phyloP scores from a whole-genome alignment of 1,139 yeast genomes.

The Geotrichum citri-aurantii region DNA sequence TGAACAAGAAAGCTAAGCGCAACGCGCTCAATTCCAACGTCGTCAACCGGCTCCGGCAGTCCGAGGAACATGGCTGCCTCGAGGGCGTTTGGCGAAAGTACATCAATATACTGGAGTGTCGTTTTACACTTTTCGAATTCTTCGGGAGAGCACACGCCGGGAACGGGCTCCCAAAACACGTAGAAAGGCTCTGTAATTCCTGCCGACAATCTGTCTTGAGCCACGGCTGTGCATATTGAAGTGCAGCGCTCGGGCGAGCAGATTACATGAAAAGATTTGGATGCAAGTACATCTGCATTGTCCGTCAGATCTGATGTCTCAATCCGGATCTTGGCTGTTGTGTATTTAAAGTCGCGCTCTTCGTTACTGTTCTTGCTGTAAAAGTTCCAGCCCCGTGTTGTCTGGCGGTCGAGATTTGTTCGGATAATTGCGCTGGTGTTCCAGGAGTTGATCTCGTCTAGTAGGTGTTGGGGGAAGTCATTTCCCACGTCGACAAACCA shows the following conservation, averaged over 20 bases:
- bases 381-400: constrained; percentile 77
- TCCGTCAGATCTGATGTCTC: constrained; percentile 52
- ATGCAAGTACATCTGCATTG: constrained; percentile 36
- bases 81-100: constrained; percentile 77
- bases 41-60: constrained; percentile 34
- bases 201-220: neutral
- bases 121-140: constrained; percentile 41
- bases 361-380: constrained; percentile 56
- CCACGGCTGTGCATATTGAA: constrained; percentile 39
- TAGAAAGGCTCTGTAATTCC: constrained; percentile 3
- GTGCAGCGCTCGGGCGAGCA: constrained; percentile 63
- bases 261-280: constrained; percentile 61
- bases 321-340: constrained; percentile 61
- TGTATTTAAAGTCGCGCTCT: constrained; percentile 46
- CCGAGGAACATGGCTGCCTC: constrained; percentile 66
- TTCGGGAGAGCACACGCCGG: constrained; percentile 58
- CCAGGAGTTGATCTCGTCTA: constrained; percentile 52
- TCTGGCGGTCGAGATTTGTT: constrained; percentile 45
- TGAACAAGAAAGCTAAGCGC: constrained; percentile 42
- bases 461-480: constrained; percentile 59
- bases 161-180: constrained; percentile 78
- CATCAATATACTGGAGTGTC: constrained; percentile 47
- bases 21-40: constrained; percentile 40
- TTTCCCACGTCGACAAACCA: constrained; percentile 76
- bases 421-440: constrained; percentile 55